Conservation (phyloP, 192 early-diverging fungal genomes). For the Geosiphon pyriformis region DNA sequence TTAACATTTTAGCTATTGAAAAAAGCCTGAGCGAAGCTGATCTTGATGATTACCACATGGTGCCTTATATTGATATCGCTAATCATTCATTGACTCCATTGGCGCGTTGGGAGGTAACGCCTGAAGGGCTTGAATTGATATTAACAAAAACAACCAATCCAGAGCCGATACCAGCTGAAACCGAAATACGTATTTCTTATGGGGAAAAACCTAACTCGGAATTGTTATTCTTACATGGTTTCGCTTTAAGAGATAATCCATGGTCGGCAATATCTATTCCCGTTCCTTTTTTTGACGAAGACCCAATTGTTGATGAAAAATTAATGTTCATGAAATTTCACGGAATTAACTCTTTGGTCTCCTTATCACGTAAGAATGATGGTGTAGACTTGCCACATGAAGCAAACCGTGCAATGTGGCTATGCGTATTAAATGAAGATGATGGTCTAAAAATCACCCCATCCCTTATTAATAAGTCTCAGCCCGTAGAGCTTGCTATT, state of each 20-base stretch:
- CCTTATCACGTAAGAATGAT: conserved; percentile 13
- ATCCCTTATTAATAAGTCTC: background rate
- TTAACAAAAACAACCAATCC: conserved; percentile 17
- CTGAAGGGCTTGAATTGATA: conserved; percentile 32
- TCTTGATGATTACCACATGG: conserved; percentile 47
- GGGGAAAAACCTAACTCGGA: conserved; percentile 67
- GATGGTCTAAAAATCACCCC: conserved; percentile 18
- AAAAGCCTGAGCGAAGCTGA: background rate
- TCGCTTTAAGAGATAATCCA: conserved; percentile 50
- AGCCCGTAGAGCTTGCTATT: conserved; percentile 8
- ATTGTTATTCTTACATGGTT: conserved; percentile 67
- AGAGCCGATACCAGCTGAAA: conserved; percentile 8
- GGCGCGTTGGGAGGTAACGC: conserved; percentile 51
- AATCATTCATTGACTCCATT: conserved; percentile 55
- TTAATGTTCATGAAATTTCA: conserved; percentile 16
- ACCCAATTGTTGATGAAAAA: conserved; percentile 11
- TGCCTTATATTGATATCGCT: conserved; percentile 69
- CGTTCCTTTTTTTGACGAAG: conserved; percentile 17
- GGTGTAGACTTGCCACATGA: conserved; percentile 7
- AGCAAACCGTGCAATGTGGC: conserved; percentile 15
- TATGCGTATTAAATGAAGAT: conserved; percentile 21
- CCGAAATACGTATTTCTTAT: conserved; percentile 60
- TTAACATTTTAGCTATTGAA: conserved; percentile 9
- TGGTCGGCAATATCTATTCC: conserved; percentile 14
- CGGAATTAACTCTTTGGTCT: conserved; percentile 19